Evolutionary conservation across 225 moss, liverwort and hornwort genomes (phyloP), one percentile per base, ranked within the genome.

Genomic region (Neckera pumila): DNA sequence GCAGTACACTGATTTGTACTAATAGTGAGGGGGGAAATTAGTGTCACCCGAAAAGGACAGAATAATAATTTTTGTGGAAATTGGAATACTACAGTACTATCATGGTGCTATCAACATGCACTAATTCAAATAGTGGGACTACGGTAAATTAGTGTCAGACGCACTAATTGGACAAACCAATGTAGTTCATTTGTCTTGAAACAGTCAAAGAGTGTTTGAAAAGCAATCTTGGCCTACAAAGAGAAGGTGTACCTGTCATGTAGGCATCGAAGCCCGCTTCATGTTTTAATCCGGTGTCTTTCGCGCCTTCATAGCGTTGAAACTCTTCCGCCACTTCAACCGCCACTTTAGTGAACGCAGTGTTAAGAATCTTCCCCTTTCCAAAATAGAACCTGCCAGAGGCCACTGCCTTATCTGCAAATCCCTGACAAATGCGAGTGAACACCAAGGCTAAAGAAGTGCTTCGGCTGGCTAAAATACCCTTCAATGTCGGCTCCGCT

Each of bases 361-460:
- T 95, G 74, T 92, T 94, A 42, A 92, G 76, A 76, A 95, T 89
- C 90, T 86, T 96, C 61, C 93, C 93, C 79, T 94, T 96, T 70
- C 96, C 96, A 85, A 91, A 92, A 49, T 95, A 95, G 81, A 98
- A 96, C 79, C 92, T 90, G 26, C 95, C 91, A 34, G 96, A 94
- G 33, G 94, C 94, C 60, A 93, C 95, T 53, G 94, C 93, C 71
- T 90, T 93, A 74, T 98, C 94, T 38, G 95, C 93, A 89, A 98
- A 98, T 71, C 93, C 97, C 65, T 96, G 95, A 87, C 96, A 96
- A 12, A 98, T 93, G 74, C 95, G 95, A 84, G 95, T 91, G 86
- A 95, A 98, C 51, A 93, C 97, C 80, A 96, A 92, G 40, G 97
- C 97, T 76, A 98, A 87, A 8, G 97, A 98, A 58, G 97, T 96